Evolutionary conservation across 148 eudicot species (phyloP).

Genomic region (Vaccinium macrocarpon): DNA sequence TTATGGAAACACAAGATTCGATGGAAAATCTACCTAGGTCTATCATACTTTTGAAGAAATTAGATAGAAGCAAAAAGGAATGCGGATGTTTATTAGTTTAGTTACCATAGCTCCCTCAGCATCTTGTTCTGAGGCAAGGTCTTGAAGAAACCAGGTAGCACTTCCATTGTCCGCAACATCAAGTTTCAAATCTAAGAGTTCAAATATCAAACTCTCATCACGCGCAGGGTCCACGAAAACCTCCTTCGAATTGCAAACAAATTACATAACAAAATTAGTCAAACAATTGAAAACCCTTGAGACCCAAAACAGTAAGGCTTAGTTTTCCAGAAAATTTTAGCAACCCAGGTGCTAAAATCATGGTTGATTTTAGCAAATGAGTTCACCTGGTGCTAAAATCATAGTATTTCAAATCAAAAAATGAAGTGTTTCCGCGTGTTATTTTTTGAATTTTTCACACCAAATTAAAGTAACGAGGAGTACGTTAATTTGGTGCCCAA

Average conservation of each 20-base stretch:
- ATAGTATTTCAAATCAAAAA: too few relatives aligned
- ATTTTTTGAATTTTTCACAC: too few relatives aligned
- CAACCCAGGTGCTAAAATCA: too few relatives aligned
- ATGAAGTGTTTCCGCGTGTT: too few relatives aligned
- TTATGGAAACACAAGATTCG: not conserved
- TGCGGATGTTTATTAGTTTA: not conserved
- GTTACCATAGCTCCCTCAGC: constrained; percentile 70
- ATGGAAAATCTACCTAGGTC: not conserved
- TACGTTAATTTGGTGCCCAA: too few relatives aligned
- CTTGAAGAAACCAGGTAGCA: constrained; percentile 94
- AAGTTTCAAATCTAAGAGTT: constrained; percentile 65
- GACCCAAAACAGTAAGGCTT: not conserved
- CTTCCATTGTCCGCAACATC: constrained; percentile 80
- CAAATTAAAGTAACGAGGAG: too few relatives aligned
- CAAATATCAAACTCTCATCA: constrained; percentile 81
- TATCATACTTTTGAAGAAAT: not conserved
- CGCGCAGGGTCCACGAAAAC: constrained; percentile 71
- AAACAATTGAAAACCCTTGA: not conserved
- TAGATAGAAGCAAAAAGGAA: not conserved
- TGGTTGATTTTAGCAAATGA: too few relatives aligned
- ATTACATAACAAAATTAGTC: constrained; percentile 8
- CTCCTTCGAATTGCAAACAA: constrained; percentile 44
- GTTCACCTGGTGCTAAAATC: too few relatives aligned
- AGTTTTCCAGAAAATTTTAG: too few relatives aligned
- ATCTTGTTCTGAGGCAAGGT: constrained; percentile 85